These are phyloP conservation scores for Rhizopus microsporus DNA, from an alignment of 371 early-diverging fungal species.

Conservation along the genomic window DNA sequence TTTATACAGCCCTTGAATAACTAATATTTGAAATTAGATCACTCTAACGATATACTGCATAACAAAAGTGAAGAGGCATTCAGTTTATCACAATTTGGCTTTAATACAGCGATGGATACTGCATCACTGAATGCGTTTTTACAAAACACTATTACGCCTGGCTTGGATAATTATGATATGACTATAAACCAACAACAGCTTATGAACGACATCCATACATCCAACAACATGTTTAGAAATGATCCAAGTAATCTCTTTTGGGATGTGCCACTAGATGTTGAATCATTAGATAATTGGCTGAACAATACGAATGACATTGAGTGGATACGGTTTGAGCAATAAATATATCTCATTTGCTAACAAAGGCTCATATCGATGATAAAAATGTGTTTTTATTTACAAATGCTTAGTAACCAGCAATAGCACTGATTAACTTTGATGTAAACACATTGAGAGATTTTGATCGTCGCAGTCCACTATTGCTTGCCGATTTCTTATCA, in stretches of 20 bases:
- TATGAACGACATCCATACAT: conserved; percentile 6
- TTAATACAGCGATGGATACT: conserved; percentile 25
- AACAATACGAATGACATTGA: conserved; percentile 8
- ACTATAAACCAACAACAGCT: not conserved
- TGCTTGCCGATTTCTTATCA: too few species aligned
- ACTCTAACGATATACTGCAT: not conserved
- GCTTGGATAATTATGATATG: not conserved
- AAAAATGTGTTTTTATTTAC: too few species aligned
- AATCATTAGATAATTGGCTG: conserved; percentile 35
- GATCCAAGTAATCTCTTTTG: conserved; percentile 45
- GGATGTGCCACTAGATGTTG: conserved; percentile 40
- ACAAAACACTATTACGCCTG: too few species aligned
- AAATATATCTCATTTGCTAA: too few species aligned
- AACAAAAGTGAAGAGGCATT: conserved; percentile 33
- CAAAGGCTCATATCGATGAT: too few species aligned
- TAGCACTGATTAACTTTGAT: not conserved
- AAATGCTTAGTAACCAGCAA: not conserved
- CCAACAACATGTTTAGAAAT: conserved; percentile 26
- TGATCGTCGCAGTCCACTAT: too few species aligned
- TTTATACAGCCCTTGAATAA: too few species aligned
- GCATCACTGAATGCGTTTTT: conserved; percentile 11
- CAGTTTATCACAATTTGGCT: conserved; percentile 42
- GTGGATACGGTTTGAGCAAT: conserved; percentile 5
- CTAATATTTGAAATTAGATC: too few species aligned
- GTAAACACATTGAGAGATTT: not conserved